These are phyloP conservation scores for Mimosa pudica DNA, from an alignment of 306 rosid genomes.

Conservation along the genomic window DNA sequence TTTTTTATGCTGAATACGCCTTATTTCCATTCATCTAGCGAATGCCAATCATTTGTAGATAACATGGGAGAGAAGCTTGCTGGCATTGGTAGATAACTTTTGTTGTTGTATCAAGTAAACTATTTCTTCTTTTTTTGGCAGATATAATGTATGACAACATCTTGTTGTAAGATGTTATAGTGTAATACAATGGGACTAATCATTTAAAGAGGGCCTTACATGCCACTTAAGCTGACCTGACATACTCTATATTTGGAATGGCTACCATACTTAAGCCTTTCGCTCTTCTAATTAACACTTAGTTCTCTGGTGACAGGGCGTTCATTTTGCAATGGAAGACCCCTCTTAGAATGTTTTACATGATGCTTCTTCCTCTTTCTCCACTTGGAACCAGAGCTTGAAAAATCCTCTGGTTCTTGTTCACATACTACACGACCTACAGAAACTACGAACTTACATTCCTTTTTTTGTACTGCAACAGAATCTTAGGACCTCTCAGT, in stretches of 20 bases:
- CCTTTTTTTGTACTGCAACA: neutral
- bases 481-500: neutral
- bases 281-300: neutral
- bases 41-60: slow-evolving; percentile 2
- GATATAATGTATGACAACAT: slow-evolving; percentile 3
- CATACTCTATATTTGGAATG: neutral
- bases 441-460: slow-evolving; percentile 17
- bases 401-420: slow-evolving; percentile 33
- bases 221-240: neutral
- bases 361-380: slow-evolving; percentile 31
- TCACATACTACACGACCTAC: neutral
- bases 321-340: too few species aligned
- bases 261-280: neutral
- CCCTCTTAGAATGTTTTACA: neutral
- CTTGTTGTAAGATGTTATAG: slow-evolving; percentile 28
- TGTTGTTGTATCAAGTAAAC: slow-evolving; percentile 11
- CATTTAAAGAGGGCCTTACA: neutral
- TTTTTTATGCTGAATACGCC: slow-evolving; percentile 85
- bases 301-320: too few species aligned
- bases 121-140: neutral
- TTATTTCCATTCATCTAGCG: slow-evolving; percentile 82
- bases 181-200: neutral
- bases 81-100: slow-evolving; percentile 15
- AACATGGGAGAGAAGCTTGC: slow-evolving; percentile 21
- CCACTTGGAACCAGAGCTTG: slow-evolving; percentile 32